Evolutionary conservation across 1,284 basidiomycete species (phyloP).

Genomic region (Mycosarcoma maydis): DNA sequence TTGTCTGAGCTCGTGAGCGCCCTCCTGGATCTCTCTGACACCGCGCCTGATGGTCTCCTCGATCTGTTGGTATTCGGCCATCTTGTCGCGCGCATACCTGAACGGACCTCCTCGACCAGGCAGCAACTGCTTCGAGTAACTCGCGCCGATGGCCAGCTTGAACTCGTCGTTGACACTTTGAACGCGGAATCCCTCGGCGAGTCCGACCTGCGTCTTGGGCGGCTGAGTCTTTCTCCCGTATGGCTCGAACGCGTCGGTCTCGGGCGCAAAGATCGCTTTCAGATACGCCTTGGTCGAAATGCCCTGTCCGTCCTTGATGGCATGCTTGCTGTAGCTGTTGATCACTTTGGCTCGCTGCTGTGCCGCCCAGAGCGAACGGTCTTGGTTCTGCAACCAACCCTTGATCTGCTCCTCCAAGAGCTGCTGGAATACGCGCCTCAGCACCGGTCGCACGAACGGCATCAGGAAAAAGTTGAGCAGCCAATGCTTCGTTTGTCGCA

Average conservation of each 20-base stretch:
- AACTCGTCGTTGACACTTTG: slow-evolving; percentile 69
- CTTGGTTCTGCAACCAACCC: slow-evolving; percentile 52
- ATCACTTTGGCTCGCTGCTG: slow-evolving; percentile 69
- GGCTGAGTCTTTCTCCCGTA: slow-evolving; percentile 67
- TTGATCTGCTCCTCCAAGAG: slow-evolving; percentile 67
- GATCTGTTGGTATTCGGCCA: slow-evolving; percentile 65
- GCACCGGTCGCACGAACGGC: slow-evolving; percentile 55
- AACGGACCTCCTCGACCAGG: slow-evolving; percentile 64
- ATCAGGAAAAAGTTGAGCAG: slow-evolving; percentile 63
- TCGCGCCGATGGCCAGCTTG: slow-evolving; percentile 69
- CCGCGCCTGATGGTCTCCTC: slow-evolving; percentile 34
- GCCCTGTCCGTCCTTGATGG: slow-evolving; percentile 52
- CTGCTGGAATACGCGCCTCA: slow-evolving; percentile 54
- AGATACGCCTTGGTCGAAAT: slow-evolving; percentile 69
- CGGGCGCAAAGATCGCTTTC: slow-evolving; percentile 68
- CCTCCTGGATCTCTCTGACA: slow-evolving; percentile 17
- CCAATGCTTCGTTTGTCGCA: slow-evolving; percentile 58
- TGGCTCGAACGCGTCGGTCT: slow-evolving; percentile 50
- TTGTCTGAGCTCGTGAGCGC: slow-evolving; percentile 21
- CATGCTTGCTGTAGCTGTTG: slow-evolving; percentile 60
- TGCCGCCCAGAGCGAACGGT: slow-evolving; percentile 66
- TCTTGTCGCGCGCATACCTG: slow-evolving; percentile 65
- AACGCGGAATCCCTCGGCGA: slow-evolving; percentile 37
- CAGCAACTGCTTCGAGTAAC: slow-evolving; percentile 68
- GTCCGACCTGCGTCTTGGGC: slow-evolving; percentile 37